Evolutionary conservation across 2,329 filamentous ascomycete genomes (phyloP).

Genomic region (Pseudopithomyces maydicus): DNA sequence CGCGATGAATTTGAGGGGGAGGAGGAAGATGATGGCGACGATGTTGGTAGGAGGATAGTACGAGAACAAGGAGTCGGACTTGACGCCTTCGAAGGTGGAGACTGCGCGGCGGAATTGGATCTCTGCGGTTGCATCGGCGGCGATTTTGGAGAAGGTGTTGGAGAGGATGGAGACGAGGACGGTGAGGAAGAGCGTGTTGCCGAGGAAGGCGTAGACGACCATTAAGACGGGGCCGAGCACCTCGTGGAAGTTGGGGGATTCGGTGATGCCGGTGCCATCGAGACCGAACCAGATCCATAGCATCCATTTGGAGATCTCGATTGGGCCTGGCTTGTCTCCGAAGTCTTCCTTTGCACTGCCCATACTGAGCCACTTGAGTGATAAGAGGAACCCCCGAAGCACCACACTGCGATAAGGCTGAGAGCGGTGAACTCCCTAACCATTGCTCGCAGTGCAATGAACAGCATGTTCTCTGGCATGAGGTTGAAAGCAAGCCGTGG

Average conservation of each 20-base stretch:
- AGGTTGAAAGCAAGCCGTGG: conserved; percentile 82
- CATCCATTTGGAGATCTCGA: conserved; percentile 88
- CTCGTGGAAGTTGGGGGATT: conserved; percentile 73
- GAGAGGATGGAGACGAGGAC: conserved; percentile 86
- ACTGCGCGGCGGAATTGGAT: conserved; percentile 83
- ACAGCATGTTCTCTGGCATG: conserved; percentile 82
- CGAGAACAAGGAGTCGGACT: conserved; percentile 80
- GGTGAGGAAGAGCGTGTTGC: conserved; percentile 87
- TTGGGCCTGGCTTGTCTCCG: conserved; percentile 55
- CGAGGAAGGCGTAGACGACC: conserved; percentile 83
- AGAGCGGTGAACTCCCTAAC: conserved; percentile 84
- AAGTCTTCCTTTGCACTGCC: conserved; percentile 38
- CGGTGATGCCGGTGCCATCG: conserved; percentile 66
- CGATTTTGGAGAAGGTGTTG: conserved; percentile 81
- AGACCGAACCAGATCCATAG: conserved; percentile 92
- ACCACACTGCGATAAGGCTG: conserved; percentile 78
- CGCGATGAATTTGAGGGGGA: conserved; percentile 78
- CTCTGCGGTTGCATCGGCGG: conserved; percentile 77
- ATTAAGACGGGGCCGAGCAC: conserved; percentile 79
- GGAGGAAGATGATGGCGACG: conserved; percentile 72
- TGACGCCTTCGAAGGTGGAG: conserved; percentile 82
- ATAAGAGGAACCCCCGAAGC: conserved; percentile 82
- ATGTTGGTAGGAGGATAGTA: conserved; percentile 87
- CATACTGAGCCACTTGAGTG: conserved; percentile 74
- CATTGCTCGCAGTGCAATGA: conserved; percentile 81